Base-by-base conservation (phyloP, 306 rosid species). In the Inga oerstediana region DNA sequence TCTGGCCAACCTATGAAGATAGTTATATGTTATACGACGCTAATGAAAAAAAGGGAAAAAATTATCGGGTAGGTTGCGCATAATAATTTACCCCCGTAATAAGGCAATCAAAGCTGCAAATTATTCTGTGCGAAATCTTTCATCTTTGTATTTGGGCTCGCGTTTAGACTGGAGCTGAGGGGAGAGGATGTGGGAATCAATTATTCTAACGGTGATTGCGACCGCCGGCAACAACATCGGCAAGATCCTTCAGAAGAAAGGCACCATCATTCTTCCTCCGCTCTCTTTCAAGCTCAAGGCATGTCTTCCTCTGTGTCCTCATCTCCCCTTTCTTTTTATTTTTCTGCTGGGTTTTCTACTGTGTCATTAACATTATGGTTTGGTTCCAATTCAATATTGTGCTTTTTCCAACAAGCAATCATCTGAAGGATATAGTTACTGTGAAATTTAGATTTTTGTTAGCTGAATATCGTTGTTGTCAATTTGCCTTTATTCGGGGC, bases 191-290 rank as follows among this genome's bases (percentile, higher is more conserved):
- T 95, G 98, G 99, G 98, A 95, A 85, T 90, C 97, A 75, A 85
- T 95, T 80, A 73, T 89, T 3, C 82, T 95, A 27, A 95, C 99
- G 79, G 89, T 95, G 84, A 94, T 92, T 79, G 99, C 99, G 58
- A 90, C 97, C 72, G 99, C 99, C 89, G 98, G 99, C 39, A 95
- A 95, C 88, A 95, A 95, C 87, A 95, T 95, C 91, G 98, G 99
- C 22, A 95, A 95, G 86, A 86, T 95, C 30, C 93, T 95, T 73
- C 98, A 95, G 88, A 95, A 95, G 86, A 95, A 95, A 86, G 99
- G 99, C 91, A 92, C 98, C 34, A 83, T 95, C 88, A 91, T 92
- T 90, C 99, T 95, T 62, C 99, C 98, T 20, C 98, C 98, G 76
- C 93, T 95, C 79, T 92, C 99, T 75, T 87, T 93, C 83, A 95